Conservation (phyloP, 257 asterid species). For the Parsonsia alboflavescens region DNA sequence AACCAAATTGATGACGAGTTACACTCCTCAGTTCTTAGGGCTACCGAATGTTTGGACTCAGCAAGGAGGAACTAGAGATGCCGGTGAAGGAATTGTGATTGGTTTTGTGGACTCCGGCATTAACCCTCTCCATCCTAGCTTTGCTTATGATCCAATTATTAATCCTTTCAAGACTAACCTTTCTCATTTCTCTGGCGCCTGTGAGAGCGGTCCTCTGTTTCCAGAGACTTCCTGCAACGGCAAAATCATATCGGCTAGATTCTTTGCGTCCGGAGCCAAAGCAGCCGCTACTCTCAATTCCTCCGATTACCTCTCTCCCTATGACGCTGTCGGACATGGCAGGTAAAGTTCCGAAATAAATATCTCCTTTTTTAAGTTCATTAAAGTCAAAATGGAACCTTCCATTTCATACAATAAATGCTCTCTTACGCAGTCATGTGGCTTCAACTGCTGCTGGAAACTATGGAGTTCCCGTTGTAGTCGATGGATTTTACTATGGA, state of each 20-base stretch:
- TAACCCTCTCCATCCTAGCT: constrained; percentile 69
- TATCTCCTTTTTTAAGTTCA: no score
- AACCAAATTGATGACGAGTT: constrained; percentile 63
- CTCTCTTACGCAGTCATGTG: constrained; percentile 59
- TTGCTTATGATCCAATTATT: constrained; percentile 47
- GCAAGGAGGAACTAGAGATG: constrained; percentile 54
- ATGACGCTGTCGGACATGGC: constrained; percentile 88
- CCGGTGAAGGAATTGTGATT: constrained; percentile 85
- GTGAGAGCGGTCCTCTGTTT: constrained; percentile 70
- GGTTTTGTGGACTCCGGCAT: constrained; percentile 85
- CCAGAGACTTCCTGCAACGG: constrained; percentile 69
- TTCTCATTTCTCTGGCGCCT: constrained; percentile 57
- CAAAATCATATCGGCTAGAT: constrained; percentile 75
- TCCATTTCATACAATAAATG: no score
- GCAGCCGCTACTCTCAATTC: constrained; percentile 54
- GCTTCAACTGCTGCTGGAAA: constrained; percentile 96
- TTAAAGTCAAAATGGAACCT: no score
- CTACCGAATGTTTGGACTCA: constrained; percentile 60
- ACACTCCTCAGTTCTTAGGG: constrained; percentile 65
- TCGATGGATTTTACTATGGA: constrained; percentile 75
- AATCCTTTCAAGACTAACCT: constrained; percentile 34
- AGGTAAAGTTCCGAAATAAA: constrained; percentile 34
- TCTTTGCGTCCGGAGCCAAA: constrained; percentile 63
- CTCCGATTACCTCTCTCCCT: constrained; percentile 61
- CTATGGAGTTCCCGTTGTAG: constrained; percentile 77